These are phyloP conservation scores for Rhizoclosmatium globosum DNA, from an alignment of 192 early-diverging fungal species.

Conservation along the genomic window DNA sequence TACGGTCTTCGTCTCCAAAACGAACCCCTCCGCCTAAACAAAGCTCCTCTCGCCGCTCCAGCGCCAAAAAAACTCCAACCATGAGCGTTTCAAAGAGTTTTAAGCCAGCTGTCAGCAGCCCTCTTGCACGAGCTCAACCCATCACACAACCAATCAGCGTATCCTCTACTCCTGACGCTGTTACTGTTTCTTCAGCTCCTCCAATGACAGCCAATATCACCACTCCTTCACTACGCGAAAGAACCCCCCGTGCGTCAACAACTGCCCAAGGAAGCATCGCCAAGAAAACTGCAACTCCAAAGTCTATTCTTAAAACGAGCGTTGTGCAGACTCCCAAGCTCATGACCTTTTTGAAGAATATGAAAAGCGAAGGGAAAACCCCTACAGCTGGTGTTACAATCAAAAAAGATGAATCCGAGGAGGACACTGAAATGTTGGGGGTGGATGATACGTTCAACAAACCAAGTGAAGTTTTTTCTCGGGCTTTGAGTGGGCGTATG, in stretches of 20 bases:
- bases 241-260: too few species aligned
- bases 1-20: background rate
- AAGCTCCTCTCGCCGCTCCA: background rate
- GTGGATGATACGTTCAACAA: slow-evolving; percentile 32
- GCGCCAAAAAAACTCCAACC: background rate
- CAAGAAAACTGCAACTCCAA: background rate
- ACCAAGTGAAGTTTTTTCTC: slow-evolving; percentile 12
- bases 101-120: slow-evolving; percentile 2
- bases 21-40: background rate
- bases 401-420: background rate
- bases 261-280: background rate
- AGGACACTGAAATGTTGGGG: background rate
- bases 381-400: background rate
- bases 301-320: background rate
- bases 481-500: background rate
- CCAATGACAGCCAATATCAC: too few species aligned
- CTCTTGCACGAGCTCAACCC: background rate
- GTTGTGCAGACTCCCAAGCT: slow-evolving; percentile 10
- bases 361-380: slow-evolving; percentile 12
- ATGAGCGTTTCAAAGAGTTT: background rate
- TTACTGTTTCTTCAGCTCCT: background rate
- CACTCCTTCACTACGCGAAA: too few species aligned
- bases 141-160: background rate
- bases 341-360: slow-evolving; percentile 18
- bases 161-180: background rate